Evolutionary conservation across 257 asterid species (phyloP), one percentile per base, ranked within the genome.

Genomic region (Cynanchum wilfordii): DNA sequence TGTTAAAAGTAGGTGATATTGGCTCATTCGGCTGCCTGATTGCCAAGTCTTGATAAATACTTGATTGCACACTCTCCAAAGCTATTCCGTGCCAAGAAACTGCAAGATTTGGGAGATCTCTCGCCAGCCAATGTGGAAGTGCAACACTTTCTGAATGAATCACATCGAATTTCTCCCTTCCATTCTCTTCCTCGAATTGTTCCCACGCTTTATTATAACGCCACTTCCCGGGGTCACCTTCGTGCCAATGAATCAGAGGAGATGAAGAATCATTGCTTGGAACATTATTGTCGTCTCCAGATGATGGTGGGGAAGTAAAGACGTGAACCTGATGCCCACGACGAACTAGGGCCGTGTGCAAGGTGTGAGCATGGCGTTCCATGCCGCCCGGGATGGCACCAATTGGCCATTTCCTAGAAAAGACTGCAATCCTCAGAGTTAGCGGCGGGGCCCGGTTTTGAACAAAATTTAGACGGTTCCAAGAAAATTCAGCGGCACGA

Each of bases 21-120:
- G 85, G 86, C 68, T 89, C 96, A 30, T 74, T 57, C 0, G 84
- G 84, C 65, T 77, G 82, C 0, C 96, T 74, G 4, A 33, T 33
- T 1, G 87, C 66, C 79, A 94, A 71, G 29, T 91, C 97, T 68
- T 91, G 96, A 77, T 83, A 91, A 30, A 91, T 94, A 66, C 87
- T 86, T 10, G 97, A 93, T 7, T 91, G 96, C 29, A 89, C 88
- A 75, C 94, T 89, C 83, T 93, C 97, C 33, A 91, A 87, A 10
- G 98, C 97, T 45, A 93, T 93, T 12, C 97, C 96, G 22, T 91
- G 98, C 98, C 98, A 93, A 0, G 98, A 93, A 1, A 91, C 98
- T 1, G 79, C 98, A 19, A 93, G 91, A 79, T 91, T 87, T 0
- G 86, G 69, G 7, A 86, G 75, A 17, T 75, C 69, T 6, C 85